These are phyloP conservation scores for Clarireedia paspali DNA, from an alignment of 2,329 filamentous ascomycete genomes.

Conservation along the genomic window DNA sequence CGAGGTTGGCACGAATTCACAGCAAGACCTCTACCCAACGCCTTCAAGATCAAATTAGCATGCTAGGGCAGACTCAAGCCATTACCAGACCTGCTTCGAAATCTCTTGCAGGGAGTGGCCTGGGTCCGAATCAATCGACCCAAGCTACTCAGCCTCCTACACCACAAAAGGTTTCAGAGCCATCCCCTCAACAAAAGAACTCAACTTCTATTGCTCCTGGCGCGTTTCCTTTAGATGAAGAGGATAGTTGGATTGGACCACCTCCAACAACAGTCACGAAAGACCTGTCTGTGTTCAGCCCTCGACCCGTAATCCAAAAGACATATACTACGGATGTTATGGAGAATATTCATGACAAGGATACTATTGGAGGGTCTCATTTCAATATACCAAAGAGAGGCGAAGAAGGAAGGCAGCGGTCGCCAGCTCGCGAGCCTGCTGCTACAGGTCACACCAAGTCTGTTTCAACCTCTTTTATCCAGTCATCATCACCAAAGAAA, in stretches of 20 bases:
- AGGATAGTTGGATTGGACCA: constrained; percentile 53
- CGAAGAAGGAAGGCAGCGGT: constrained; percentile 28
- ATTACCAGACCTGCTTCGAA: constrained; percentile 27
- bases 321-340: constrained; percentile 55
- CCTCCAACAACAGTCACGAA: constrained; percentile 33
- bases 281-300: constrained; percentile 33
- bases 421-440: constrained; percentile 24
- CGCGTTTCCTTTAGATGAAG: constrained; percentile 51
- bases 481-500: constrained; percentile 41
- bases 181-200: constrained; percentile 12
- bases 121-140: constrained; percentile 14
- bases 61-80: constrained; percentile 48
- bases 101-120: constrained; percentile 22
- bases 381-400: constrained; percentile 38
- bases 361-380: constrained; percentile 40
- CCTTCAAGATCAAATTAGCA: constrained; percentile 85
- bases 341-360: constrained; percentile 45
- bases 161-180: constrained; percentile 12
- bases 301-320: constrained; percentile 49
- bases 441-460: constrained; percentile 51
- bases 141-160: constrained; percentile 14
- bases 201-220: constrained; percentile 39
- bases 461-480: constrained; percentile 51
- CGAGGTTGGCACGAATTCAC: constrained; percentile 48
- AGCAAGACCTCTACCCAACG: constrained; percentile 91